These are phyloP conservation scores for Blastobotrys aristatus DNA, from an alignment of 1,139 yeast species.

Conservation along the genomic window DNA sequence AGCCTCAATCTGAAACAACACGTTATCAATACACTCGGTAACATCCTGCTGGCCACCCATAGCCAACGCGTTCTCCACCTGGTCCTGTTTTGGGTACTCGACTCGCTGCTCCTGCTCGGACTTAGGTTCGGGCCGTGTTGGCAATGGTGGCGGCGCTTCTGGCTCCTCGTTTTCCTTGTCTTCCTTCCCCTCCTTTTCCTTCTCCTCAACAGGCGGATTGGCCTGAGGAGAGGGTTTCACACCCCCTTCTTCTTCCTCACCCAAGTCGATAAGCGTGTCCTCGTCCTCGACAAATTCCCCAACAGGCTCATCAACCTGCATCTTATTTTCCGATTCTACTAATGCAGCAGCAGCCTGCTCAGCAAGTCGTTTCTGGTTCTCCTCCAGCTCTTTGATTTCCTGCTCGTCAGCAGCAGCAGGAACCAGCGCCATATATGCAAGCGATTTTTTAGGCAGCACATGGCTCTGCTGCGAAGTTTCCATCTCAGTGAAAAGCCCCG, in stretches of 20 bases:
- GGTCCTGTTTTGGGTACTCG: slow-evolving; percentile 19
- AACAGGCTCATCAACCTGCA: background rate
- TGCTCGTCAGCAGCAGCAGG: slow-evolving; percentile 22
- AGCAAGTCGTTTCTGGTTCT: background rate
- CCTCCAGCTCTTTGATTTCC: slow-evolving; percentile 10
- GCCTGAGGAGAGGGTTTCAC: background rate
- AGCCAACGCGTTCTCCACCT: slow-evolving; percentile 24
- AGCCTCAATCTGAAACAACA: slow-evolving; percentile 87
- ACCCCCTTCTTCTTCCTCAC: background rate
- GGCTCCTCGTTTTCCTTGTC: slow-evolving; percentile 9
- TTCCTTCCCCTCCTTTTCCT: background rate
- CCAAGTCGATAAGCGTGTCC: background rate
- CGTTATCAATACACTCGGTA: slow-evolving; percentile 94
- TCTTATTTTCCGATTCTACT: background rate
- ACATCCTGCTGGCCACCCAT: slow-evolving; percentile 95
- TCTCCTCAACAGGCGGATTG: background rate
- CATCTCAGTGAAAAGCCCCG: slow-evolving; percentile 64
- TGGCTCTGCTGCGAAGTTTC: slow-evolving; percentile 57
- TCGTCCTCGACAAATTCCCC: no score
- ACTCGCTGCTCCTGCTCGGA: background rate
- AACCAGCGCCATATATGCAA: slow-evolving; percentile 83
- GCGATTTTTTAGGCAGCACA: slow-evolving; percentile 75
- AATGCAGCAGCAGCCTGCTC: background rate
- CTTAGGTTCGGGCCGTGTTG: background rate
- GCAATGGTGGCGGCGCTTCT: slow-evolving; percentile 9